These are phyloP conservation scores for Davidsoniella eucalypti DNA, from an alignment of 2,329 filamentous ascomycete genomes.

Conservation along the genomic window DNA sequence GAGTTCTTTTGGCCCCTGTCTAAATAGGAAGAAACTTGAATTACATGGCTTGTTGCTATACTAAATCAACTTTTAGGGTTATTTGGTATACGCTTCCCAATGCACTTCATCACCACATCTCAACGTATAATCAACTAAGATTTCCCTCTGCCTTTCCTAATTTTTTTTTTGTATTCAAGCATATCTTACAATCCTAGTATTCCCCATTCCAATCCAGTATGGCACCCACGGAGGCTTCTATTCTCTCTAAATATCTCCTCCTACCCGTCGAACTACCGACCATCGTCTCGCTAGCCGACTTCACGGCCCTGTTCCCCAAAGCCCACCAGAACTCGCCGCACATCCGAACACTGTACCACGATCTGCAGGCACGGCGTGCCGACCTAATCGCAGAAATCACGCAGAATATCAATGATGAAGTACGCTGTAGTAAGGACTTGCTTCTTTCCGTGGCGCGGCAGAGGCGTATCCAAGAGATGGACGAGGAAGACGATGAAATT, in stretches of 20 bases:
- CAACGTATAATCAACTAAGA: not conserved
- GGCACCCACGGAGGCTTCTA: constrained; percentile 57
- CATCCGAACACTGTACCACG: constrained; percentile 56
- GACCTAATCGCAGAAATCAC: constrained; percentile 51
- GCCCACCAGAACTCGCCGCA: constrained; percentile 45
- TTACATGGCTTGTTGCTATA: not conserved
- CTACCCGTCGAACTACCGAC: constrained; percentile 58
- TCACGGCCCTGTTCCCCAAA: constrained; percentile 60
- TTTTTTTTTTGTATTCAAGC: not conserved
- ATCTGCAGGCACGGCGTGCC: constrained; percentile 60
- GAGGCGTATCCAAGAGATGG: constrained; percentile 28
- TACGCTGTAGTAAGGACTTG: constrained; percentile 30
- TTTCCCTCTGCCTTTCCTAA: not conserved
- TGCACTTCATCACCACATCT: not conserved
- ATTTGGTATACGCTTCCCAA: not conserved
- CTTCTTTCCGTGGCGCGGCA: constrained; percentile 39
- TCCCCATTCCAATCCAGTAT: constrained; percentile 25
- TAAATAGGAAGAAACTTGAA: not conserved
- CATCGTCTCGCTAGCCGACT: constrained; percentile 57
- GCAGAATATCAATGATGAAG: constrained; percentile 47
- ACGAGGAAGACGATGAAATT: constrained; percentile 44
- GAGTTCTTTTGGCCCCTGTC: constrained; percentile 6
- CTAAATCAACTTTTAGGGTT: not conserved
- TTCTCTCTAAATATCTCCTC: constrained; percentile 64
- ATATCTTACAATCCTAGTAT: not conserved